phyloP scores from a whole-genome alignment of 2,329 filamentous ascomycete species.

The Nemania sp. region DNA sequence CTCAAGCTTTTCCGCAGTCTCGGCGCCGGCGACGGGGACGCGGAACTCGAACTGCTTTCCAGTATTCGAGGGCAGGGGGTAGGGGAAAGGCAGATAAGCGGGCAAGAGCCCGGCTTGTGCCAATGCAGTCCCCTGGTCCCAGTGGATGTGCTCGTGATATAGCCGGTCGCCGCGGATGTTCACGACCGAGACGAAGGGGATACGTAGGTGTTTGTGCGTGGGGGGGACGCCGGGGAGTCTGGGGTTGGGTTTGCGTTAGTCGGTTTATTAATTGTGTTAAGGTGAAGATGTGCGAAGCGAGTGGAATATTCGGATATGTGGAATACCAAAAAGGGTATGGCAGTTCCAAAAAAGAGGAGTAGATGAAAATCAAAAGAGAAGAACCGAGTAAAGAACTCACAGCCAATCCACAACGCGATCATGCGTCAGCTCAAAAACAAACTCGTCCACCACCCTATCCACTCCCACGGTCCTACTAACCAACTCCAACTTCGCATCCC shows the following conservation, averaged over 20 bases:
- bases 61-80: slow-evolving; percentile 46
- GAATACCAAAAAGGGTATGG: too few relatives aligned
- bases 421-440: slow-evolving; percentile 68
- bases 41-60: slow-evolving; percentile 55
- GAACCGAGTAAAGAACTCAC: slow-evolving; percentile 47
- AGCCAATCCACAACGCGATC: slow-evolving; percentile 68
- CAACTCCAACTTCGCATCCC: slow-evolving; percentile 68
- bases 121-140: slow-evolving; percentile 68
- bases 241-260: background rate
- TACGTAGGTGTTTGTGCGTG: slow-evolving; percentile 55
- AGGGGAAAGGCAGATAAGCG: slow-evolving; percentile 66
- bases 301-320: background rate
- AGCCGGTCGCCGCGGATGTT: slow-evolving; percentile 69
- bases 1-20: slow-evolving; percentile 53
- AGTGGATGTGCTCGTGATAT: slow-evolving; percentile 71
- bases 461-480: slow-evolving; percentile 72
- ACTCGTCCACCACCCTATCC: slow-evolving; percentile 73
- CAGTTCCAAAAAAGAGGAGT: too few relatives aligned
- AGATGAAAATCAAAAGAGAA: background rate
- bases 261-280: too few relatives aligned
- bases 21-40: slow-evolving; percentile 62
- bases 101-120: slow-evolving; percentile 65
- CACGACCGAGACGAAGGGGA: slow-evolving; percentile 67
- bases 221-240: slow-evolving; percentile 61
- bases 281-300: too few relatives aligned